Evolutionary conservation across 108 stramenopile genomes (phyloP), one percentile per base, ranked within the genome.

Genomic region (Cyclotella choctawhatcheeana): DNA sequence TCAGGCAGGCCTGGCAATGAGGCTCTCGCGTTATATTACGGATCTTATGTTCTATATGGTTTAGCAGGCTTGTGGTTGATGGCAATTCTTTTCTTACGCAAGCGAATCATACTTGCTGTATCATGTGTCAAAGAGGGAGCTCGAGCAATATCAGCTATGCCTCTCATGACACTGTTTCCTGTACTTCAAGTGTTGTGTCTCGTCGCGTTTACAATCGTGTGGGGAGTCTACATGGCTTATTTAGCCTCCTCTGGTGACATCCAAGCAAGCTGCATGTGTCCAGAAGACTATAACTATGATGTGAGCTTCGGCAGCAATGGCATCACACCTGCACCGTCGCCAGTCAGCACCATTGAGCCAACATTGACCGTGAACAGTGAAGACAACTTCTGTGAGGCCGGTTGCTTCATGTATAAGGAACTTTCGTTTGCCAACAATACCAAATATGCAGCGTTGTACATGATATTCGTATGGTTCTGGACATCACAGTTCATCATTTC

Each of bases 391-490:
- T n/a, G n/a, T n/a, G n/a, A n/a, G n/a, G n/a, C n/a, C n/a, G n/a
- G n/a, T n/a, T n/a, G n/a, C n/a, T n/a, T n/a, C n/a, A n/a, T n/a
- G n/a, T n/a, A n/a, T n/a, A n/a, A n/a, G n/a, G n/a, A 35, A 47
- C 89, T 79, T 65, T 73, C 68, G 61, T 92, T 84, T 67, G 70
- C 82, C 22, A 80, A 83, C 48, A 75, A 73, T 76, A 67, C 82
- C 21, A 54, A 73, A 18, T 18, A 80, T 1, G 73, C 76, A 62
- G 88, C 77, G 24, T 91, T 88, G 90, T 98, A 90, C 80, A 65
- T 97, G 48, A 65, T 98, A 7, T 98, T 98, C 73, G 83, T 86
- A 73, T 92, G 86, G 52, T 97, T 97, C 72, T 98, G 98, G 98
- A 90, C 95, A 10, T 84, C 88, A 8, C 85, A 93, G 78, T 98